Percentiles rank a stretch among this genome's conserved stretches.
phyloP scores from a whole-genome alignment of 495 filamentous ascomycete species.

The Xylaria bambusicola region DNA sequence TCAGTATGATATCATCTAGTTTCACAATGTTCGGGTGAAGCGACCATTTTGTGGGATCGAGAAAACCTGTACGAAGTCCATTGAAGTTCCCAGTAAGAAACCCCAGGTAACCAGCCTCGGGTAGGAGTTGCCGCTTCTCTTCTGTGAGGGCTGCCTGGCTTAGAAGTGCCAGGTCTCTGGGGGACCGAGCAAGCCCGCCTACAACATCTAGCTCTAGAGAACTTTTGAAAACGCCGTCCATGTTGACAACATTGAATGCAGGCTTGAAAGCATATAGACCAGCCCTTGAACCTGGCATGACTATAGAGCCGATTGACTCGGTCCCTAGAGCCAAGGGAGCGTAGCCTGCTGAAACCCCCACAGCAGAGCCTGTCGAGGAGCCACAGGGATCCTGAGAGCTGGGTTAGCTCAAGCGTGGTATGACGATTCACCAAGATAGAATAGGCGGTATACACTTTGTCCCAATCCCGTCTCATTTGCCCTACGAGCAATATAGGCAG shows the following conservation, averaged over 20 bases:
- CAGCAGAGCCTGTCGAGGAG: conserved; percentile 53
- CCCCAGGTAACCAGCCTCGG: too few species aligned
- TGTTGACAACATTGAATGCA: conserved; percentile 14
- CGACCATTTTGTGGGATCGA: too few species aligned
- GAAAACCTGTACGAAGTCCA: too few species aligned
- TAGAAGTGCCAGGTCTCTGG: too few species aligned
- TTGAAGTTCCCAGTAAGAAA: too few species aligned
- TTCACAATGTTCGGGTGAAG: too few species aligned
- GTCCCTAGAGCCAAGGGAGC: conserved; percentile 46
- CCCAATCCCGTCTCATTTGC: not conserved
- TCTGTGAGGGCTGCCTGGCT: too few species aligned
- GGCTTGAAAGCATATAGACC: conserved; percentile 43
- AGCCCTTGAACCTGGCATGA: conserved; percentile 41
- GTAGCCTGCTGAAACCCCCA: conserved; percentile 48
- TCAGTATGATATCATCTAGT: too few species aligned
- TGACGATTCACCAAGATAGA: not conserved
- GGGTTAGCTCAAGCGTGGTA: not conserved
- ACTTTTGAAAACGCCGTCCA: conserved; percentile 12
- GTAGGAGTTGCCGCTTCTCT: too few species aligned
- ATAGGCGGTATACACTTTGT: conserved; percentile 9
- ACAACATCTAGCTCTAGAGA: too few species aligned
- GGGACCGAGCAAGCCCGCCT: too few species aligned
- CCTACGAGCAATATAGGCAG: not conserved
- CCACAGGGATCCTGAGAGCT: conserved; percentile 40
- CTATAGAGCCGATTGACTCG: conserved; percentile 50